Base-by-base conservation (phyloP, 345 rosid genomes). In the Capsella bursapastoris region DNA sequence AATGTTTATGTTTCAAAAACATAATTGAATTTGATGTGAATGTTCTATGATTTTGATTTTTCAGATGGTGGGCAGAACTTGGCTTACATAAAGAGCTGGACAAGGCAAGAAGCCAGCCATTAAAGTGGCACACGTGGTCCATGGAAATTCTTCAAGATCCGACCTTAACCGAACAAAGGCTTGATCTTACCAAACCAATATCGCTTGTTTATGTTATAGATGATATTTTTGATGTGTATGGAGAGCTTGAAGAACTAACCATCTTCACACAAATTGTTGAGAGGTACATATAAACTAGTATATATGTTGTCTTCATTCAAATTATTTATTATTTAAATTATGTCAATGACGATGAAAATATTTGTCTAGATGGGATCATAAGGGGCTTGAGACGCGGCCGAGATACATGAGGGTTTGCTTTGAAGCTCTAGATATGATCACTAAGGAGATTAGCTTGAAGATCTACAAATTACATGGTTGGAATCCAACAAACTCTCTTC, bases 61-160 rank as follows among this genome's bases (percentile, higher is more conserved):
- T 64, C 62, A 89, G 94, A 47, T 89, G 94, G 91, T 89, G 94
- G 94, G 73, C 74, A 68, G 83, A 78, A 3, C 72, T 83, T 3
- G 86, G 83, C 32, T 75, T 87, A 70, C 56, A 78, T 0, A 72
- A 84, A 75, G 81, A 84, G 59, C 66, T 85, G 64, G 15, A 8
- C 47, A 78, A 84, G 69, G 86, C 83, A 37, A 83, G 95, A 75
- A 78, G 83, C 50, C 87, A 84, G 62, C 86, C 89, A 48, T 25
- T 78, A 35, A 87, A 83, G 80, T 87, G 90, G 89, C 59, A 83
- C 69, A 65, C 73, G 25, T 84, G 84, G 83, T 79, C 90, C 15
- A 64, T 80, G 79, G 83, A 82, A 12, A 69, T 69, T 63, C 85
- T 89, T 55, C 52, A 68, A 12, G 84, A 87, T 73, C 90, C 87